Evolutionary conservation across 2,329 filamentous ascomycete species (phyloP).

Genomic region (Alternaria sp.): DNA sequence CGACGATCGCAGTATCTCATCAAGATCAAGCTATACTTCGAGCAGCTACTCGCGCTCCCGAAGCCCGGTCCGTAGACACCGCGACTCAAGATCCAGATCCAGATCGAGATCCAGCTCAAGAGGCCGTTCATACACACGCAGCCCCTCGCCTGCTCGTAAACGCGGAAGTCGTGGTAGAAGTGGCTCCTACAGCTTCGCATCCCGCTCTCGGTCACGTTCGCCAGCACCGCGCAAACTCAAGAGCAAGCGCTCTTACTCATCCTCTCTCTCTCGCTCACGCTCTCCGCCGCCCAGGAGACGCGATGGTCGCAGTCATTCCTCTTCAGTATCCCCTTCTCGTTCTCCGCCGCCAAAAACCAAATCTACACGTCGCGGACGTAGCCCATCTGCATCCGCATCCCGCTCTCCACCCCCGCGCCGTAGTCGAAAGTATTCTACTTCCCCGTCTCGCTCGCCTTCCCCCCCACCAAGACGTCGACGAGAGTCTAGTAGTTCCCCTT

Average conservation of each 20-base stretch:
- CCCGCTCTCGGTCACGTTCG: conserved; percentile 38
- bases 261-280: conserved; percentile 30
- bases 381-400: conserved; percentile 25
- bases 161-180: conserved; percentile 33
- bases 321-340: conserved; percentile 23
- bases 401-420: conserved; percentile 16
- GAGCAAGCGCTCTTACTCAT: conserved; percentile 36
- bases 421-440: conserved; percentile 8
- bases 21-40: conserved; percentile 46
- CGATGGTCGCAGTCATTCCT: conserved; percentile 29
- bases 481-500: conserved; percentile 2
- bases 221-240: conserved; percentile 33
- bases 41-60: conserved; percentile 40
- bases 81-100: conserved; percentile 39
- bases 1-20: conserved; percentile 46
- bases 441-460: conserved; percentile 4
- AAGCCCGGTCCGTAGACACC: conserved; percentile 31
- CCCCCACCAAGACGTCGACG: neutral
- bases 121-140: conserved; percentile 43
- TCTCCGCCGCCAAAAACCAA: conserved; percentile 30
- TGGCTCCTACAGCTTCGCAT: conserved; percentile 32
- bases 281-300: conserved; percentile 37
- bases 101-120: conserved; percentile 39
- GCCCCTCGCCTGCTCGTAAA: conserved; percentile 37
- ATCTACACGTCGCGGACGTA: conserved; percentile 25